Evolutionary conservation across 768 basidiomycete genomes (phyloP).

Genomic region (Suillus alpinus): DNA sequence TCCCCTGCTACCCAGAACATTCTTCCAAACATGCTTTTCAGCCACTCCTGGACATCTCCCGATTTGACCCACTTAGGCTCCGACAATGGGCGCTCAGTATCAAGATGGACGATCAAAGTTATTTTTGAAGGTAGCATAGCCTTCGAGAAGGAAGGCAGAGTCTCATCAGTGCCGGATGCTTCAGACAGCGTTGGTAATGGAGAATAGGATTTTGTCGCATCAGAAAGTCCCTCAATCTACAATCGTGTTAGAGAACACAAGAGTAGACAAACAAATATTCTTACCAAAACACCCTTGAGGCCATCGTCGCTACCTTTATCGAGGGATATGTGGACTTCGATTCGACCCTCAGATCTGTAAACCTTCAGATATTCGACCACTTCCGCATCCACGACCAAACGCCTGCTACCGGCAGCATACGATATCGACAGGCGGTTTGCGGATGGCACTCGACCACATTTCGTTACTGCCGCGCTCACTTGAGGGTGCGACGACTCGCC

Average conservation of each 20-base stretch:
- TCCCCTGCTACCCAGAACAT: constrained; percentile 87
- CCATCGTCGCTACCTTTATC: constrained; percentile 51
- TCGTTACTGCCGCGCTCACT: constrained; percentile 18
- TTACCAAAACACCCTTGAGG: constrained; percentile 74
- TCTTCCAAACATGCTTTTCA: constrained; percentile 81
- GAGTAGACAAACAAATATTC: constrained; percentile 19
- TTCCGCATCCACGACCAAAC: constrained; percentile 87
- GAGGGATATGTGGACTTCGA: constrained; percentile 74
- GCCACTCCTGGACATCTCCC: constrained; percentile 93
- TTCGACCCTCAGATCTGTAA: constrained; percentile 76
- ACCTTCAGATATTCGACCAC: constrained; percentile 81
- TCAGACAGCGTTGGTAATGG: constrained; percentile 48
- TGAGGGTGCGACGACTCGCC: constrained; percentile 44
- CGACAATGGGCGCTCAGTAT: constrained; percentile 83
- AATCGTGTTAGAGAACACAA: constrained; percentile 10
- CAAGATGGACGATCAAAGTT: constrained; percentile 75
- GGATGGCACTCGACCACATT: constrained; percentile 53
- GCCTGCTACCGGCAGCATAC: constrained; percentile 84
- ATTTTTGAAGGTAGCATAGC: constrained; percentile 50
- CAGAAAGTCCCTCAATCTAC: constrained; percentile 77
- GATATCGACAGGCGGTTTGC: constrained; percentile 92
- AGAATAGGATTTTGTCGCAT: constrained; percentile 67
- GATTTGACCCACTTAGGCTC: constrained; percentile 97
- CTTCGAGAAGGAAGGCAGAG: constrained; percentile 72
- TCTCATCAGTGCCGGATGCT: constrained; percentile 48